These are phyloP conservation scores for Pisolithus sp. DNA, from an alignment of 768 basidiomycete species.

Conservation along the genomic window DNA sequence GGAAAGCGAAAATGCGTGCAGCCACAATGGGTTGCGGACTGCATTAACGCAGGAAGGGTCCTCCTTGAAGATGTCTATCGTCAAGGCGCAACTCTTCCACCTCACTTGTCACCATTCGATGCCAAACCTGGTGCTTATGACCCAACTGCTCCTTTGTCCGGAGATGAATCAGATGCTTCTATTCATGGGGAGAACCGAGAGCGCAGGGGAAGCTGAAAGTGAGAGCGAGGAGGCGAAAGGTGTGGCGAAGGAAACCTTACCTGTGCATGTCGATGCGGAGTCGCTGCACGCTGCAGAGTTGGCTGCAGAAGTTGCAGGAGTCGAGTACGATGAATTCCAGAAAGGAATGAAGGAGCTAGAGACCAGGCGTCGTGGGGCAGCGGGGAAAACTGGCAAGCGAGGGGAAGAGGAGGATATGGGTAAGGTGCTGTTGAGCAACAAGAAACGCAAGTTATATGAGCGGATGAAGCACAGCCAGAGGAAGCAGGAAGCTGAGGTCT, in stretches of 20 bases:
- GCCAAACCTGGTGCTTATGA: constrained; percentile 74
- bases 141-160: constrained; percentile 37
- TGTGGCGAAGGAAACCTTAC: constrained; percentile 21
- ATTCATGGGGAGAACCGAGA: constrained; percentile 25
- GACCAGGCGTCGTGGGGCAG: constrained; percentile 30
- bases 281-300: constrained; percentile 83
- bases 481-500: constrained; percentile 73
- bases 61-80: constrained; percentile 80
- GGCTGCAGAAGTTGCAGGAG: constrained; percentile 82
- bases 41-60: constrained; percentile 81
- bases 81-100: constrained; percentile 83
- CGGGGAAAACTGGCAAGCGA: constrained; percentile 30
- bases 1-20: constrained; percentile 82
- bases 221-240: constrained; percentile 29
- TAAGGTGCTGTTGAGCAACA: constrained; percentile 98
- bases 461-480: constrained; percentile 85
- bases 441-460: constrained; percentile 88
- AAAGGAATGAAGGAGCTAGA: constrained; percentile 60
- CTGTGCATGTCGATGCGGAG: constrained; percentile 46
- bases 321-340: constrained; percentile 76
- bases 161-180: constrained; percentile 13
- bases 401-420: constrained; percentile 74
- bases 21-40: constrained; percentile 98
- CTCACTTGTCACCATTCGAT: constrained; percentile 94
- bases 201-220: constrained; percentile 12